phyloP scores from a whole-genome alignment of 2,329 filamentous ascomycete genomes.

The Aspergillus calidoustus region DNA sequence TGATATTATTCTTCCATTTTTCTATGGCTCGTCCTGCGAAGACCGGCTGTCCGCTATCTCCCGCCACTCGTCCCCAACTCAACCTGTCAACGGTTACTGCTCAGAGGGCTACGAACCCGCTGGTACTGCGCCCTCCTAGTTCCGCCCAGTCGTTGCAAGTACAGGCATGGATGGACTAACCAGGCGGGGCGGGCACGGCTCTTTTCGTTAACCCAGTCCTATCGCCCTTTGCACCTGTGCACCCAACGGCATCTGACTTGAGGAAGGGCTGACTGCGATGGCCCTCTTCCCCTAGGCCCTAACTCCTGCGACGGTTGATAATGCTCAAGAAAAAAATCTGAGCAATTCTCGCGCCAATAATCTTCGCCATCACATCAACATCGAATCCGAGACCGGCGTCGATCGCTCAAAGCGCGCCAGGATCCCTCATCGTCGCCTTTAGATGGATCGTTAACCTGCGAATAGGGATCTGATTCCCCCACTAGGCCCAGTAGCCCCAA shows the following conservation, averaged over 20 bases:
- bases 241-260: not conserved
- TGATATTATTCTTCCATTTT: slow-evolving; percentile 8
- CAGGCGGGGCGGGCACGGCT: slow-evolving; percentile 15
- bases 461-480: slow-evolving; percentile 23
- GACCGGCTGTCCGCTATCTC: slow-evolving; percentile 26
- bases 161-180: slow-evolving; percentile 8
- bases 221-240: not conserved
- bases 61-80: slow-evolving; percentile 27
- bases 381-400: slow-evolving; percentile 29
- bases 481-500: slow-evolving; percentile 17
- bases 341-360: slow-evolving; percentile 33
- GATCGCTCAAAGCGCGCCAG: slow-evolving; percentile 31
- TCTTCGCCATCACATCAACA: slow-evolving; percentile 23
- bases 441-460: slow-evolving; percentile 27
- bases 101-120: slow-evolving; percentile 9
- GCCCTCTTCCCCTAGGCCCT: slow-evolving; percentile 9
- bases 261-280: not conserved
- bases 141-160: slow-evolving; percentile 15
- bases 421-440: slow-evolving; percentile 26
- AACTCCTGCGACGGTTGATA: slow-evolving; percentile 15
- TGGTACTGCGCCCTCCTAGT: slow-evolving; percentile 13
- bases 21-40: slow-evolving; percentile 18
- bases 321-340: slow-evolving; percentile 22
- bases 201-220: slow-evolving; percentile 15
- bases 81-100: slow-evolving; percentile 28